Conservation (phyloP, 352 stramenopile species). For the Pythium monospermum region DNA sequence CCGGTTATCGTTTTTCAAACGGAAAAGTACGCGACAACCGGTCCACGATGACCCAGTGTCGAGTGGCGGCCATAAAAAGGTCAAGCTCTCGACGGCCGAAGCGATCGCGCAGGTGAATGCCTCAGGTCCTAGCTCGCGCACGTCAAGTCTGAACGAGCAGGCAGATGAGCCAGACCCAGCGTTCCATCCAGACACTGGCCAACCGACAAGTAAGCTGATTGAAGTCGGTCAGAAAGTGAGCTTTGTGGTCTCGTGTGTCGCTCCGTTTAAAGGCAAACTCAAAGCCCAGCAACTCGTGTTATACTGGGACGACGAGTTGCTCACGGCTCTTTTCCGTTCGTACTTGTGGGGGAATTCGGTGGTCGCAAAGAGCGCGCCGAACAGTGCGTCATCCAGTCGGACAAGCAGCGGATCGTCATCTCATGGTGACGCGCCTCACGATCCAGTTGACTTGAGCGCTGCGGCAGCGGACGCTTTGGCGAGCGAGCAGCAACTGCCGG, state of each 20-base stretch:
- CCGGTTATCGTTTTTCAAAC: conserved; percentile 43
- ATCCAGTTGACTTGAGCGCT: neutral
- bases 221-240: conserved; percentile 53
- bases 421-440: neutral
- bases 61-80: conserved; percentile 22
- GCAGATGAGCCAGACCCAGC: conserved; percentile 32
- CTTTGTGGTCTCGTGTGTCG: conserved; percentile 41
- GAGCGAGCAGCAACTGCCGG: neutral
- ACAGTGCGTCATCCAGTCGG: conserved; percentile 28
- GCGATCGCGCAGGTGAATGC: conserved; percentile 33
- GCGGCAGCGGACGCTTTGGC: neutral
- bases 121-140: conserved; percentile 17
- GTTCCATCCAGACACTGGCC: conserved; percentile 34
- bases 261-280: conserved; percentile 50
- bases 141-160: conserved; percentile 14
- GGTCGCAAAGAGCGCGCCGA: conserved; percentile 22
- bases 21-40: conserved; percentile 9
- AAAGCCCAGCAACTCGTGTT: conserved; percentile 43
- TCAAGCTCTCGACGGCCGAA: conserved; percentile 29
- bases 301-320: conserved; percentile 71
- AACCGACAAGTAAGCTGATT: conserved; percentile 45
- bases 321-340: conserved; percentile 53
- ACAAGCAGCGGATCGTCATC: conserved; percentile 22
- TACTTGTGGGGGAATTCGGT: conserved; percentile 35
- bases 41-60: neutral